Conservation (phyloP, 331 rosid genomes). For the Acacia concinna region DNA sequence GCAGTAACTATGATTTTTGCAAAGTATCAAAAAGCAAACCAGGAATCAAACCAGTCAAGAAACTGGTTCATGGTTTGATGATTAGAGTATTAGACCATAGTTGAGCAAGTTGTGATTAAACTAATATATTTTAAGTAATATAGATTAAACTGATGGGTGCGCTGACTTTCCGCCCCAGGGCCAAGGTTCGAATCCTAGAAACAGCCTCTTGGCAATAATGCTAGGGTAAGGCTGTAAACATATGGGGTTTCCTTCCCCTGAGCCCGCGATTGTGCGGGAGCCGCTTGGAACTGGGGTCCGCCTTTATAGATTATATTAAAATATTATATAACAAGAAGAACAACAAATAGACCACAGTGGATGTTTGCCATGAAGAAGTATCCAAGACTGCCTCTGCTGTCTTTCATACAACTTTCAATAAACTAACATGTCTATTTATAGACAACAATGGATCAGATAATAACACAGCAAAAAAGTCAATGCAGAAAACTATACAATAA, state of each 20-base stretch:
- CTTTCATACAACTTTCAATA: not conserved
- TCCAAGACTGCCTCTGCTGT: not conserved
- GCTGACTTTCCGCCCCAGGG: too few relatives aligned
- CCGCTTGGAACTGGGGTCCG: too few relatives aligned
- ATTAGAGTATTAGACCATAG: not conserved
- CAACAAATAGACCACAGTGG: not conserved
- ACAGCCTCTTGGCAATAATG: too few relatives aligned
- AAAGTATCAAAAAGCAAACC: not conserved
- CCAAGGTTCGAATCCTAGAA: too few relatives aligned
- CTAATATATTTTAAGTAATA: not conserved
- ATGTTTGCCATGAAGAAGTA: not conserved
- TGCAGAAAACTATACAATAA: not conserved
- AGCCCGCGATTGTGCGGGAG: too few relatives aligned
- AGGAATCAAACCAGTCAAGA: not conserved
- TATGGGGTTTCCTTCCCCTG: too few relatives aligned
- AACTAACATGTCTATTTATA: not conserved
- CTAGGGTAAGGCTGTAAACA: too few relatives aligned
- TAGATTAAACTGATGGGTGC: too few relatives aligned
- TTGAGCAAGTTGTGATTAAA: not conserved
- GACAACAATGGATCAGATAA: not conserved
- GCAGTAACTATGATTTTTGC: constrained; percentile 2
- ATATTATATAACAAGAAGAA: too few relatives aligned
- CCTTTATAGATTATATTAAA: not conserved
- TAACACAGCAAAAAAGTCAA: not conserved
- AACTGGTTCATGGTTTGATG: not conserved